Conservation (phyloP, 345 rosid genomes). For the Salix suchowensis region DNA sequence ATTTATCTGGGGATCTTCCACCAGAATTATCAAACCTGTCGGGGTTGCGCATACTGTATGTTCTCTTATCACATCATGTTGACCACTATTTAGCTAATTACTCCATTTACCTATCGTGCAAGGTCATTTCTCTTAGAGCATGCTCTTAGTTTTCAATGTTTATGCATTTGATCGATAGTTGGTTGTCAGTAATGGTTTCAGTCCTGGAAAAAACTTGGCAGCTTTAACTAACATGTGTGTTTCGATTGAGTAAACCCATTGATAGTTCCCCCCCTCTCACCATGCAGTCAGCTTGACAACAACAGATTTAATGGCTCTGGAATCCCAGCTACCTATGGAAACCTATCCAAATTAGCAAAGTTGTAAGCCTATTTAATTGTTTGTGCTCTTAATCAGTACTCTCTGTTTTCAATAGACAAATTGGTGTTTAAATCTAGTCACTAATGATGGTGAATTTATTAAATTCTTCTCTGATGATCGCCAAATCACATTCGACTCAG, state of each 20-base stretch:
- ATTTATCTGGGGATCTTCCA: conserved; percentile 71
- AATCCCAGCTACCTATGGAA: conserved; percentile 64
- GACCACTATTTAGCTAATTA: neutral
- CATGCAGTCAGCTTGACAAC: conserved; percentile 82
- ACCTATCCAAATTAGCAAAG: conserved; percentile 49
- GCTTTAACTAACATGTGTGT: neutral
- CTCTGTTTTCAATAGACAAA: no score
- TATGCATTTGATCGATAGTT: no score
- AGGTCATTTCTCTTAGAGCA: neutral
- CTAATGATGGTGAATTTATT: no score
- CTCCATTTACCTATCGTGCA: neutral
- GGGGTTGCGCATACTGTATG: conserved; percentile 67
- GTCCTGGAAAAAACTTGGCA: neutral
- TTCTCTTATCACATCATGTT: neutral
- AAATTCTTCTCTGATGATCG: no score
- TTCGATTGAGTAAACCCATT: neutral
- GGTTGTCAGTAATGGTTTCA: no score
- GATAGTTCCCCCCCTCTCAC: no score
- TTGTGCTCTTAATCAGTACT: no score
- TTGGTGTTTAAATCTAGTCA: no score
- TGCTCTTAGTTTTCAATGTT: no score
- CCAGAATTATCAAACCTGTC: conserved; percentile 52
- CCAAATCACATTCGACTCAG: neutral
- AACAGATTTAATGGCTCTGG: conserved; percentile 62
- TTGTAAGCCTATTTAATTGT: conserved; percentile 34